phyloP scores from a whole-genome alignment of 352 stramenopile genomes.

The Pythium sukuiense region DNA sequence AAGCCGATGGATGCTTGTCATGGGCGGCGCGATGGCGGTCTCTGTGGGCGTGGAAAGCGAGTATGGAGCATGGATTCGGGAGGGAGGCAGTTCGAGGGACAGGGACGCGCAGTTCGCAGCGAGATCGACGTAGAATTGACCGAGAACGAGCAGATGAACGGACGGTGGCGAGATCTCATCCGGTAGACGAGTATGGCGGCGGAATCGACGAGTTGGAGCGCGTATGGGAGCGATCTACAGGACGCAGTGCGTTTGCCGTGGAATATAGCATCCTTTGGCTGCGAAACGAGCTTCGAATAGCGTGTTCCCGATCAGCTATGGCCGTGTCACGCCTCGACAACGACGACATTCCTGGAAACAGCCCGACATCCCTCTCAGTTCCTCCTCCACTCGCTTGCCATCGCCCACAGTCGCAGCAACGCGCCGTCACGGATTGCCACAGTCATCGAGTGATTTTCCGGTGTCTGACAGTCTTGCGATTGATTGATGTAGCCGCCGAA shows the following conservation, averaged over 20 bases:
- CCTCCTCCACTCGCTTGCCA: background rate
- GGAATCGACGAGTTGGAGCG: background rate
- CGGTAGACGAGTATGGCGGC: background rate
- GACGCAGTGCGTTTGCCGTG: background rate
- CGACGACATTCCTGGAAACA: background rate
- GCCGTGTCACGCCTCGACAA: background rate
- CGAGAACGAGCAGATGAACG: background rate
- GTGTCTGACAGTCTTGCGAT: slow-evolving; percentile 10
- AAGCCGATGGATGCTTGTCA: slow-evolving; percentile 29
- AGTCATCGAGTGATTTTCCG: background rate
- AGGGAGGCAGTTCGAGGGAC: background rate
- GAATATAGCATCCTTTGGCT: background rate
- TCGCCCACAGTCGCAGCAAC: background rate
- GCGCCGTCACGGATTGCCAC: background rate
- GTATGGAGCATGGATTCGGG: background rate
- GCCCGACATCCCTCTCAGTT: background rate
- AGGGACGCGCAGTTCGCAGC: background rate
- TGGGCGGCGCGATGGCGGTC: background rate
- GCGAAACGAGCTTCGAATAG: background rate
- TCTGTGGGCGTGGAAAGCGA: background rate
- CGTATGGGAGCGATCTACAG: background rate
- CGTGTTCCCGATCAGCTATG: background rate
- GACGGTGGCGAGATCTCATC: background rate
- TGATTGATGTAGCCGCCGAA: slow-evolving; percentile 90
- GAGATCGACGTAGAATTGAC: background rate